Evolutionary conservation across 2,329 filamentous ascomycete species (phyloP).

Genomic region (Scopulariopsis brevicaulis): DNA sequence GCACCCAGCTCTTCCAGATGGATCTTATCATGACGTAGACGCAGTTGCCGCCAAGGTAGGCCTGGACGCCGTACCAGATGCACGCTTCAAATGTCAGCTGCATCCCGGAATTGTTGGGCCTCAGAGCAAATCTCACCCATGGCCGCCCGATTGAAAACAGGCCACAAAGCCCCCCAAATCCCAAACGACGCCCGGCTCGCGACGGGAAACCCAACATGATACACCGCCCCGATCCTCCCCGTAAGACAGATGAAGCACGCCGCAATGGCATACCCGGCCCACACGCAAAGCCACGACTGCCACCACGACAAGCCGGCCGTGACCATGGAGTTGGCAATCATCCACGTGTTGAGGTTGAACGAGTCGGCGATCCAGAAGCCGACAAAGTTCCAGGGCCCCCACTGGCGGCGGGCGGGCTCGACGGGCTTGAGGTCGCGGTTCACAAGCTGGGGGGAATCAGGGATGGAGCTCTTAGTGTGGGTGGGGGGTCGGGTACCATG

Average conservation of each 20-base stretch:
- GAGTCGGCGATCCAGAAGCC: conserved; percentile 79
- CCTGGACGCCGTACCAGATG: conserved; percentile 79
- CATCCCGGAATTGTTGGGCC: neutral
- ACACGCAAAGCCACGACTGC: conserved; percentile 84
- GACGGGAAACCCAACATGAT: conserved; percentile 85
- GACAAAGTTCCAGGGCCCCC: conserved; percentile 81
- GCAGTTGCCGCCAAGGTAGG: conserved; percentile 76
- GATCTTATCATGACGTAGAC: conserved; percentile 81
- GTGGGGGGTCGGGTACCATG: conserved; percentile 40
- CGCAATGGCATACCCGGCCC: conserved; percentile 73
- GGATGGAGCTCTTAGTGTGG: neutral
- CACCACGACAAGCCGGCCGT: conserved; percentile 74
- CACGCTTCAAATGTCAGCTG: conserved; percentile 36
- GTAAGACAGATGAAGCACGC: conserved; percentile 66
- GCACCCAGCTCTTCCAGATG: conserved; percentile 63
- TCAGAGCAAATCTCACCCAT: conserved; percentile 40
- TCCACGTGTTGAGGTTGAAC: conserved; percentile 90
- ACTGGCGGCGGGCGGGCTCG: conserved; percentile 68
- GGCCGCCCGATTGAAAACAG: conserved; percentile 76
- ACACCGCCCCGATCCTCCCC: conserved; percentile 73
- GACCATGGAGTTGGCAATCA: conserved; percentile 81
- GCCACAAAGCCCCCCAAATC: conserved; percentile 83
- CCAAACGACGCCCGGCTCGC: conserved; percentile 70
- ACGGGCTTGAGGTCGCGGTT: conserved; percentile 78
- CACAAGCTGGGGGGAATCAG: conserved; percentile 41